Evolutionary conservation across 495 filamentous ascomycete genomes (phyloP), one percentile per base, ranked within the genome.

Genomic region (Hypoxylon cercidicola): DNA sequence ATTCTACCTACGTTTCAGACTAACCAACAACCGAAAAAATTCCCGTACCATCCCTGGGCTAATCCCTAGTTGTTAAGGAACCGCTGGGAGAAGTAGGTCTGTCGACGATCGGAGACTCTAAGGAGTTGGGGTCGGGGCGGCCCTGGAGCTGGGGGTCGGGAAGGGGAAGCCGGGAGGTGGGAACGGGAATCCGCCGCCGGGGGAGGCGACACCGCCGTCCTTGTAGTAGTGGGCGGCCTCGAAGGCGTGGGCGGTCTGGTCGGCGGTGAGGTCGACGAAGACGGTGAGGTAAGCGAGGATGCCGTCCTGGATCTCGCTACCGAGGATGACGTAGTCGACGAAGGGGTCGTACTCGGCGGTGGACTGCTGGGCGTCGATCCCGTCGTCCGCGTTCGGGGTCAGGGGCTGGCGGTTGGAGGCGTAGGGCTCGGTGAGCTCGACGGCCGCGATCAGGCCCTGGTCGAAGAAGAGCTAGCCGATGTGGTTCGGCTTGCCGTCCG

Each of bases 381-480:
- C 47, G 64, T 80, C 77, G 12, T 75, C 48, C 0, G 39, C 55
- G 62, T 78, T 77, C 13, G 62, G 43, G 13, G 72, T 77, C 18
- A 74, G 51, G 8, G 30, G 19, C 34, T 73, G 60, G 2, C 16
- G 63, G 73, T 79, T 79, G 43, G 69, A 70, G 60, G 40, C 65
- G 67, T 80, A 79, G 3, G 78, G 78, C 18, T 46, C 53, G 66
- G 44, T 60, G 46, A 45, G 48, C 66, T 85, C 68, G 49, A 78
- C 71, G 12, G 58, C 64, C 28, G 25, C n/a, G 64, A 70, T 65
- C 18, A 79, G 73, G 48, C 50, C 55, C 50, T 78, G 64, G 61
- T 75, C 70, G 55, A 72, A 80, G 76, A 86, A 88, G 44, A 87
- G 55, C 69, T 89, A 84, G 9, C 85, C 85, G 48, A 87, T 79